Percentiles rank a stretch among this genome's conserved stretches.
Conservation (phyloP, 23 red algal genomes). For the Gracilaria caudata region DNA sequence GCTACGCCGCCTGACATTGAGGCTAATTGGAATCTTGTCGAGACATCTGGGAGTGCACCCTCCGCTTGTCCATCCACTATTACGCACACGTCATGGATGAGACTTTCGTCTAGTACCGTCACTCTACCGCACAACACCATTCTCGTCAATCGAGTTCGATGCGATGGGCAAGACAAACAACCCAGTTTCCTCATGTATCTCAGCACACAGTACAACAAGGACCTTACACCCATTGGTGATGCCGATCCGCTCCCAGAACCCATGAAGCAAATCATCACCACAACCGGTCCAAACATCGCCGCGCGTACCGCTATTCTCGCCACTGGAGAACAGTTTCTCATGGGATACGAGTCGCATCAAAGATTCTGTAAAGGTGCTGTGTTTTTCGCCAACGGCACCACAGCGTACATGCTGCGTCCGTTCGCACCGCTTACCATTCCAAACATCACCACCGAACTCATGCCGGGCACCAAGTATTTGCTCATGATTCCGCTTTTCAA, state of each 20-base stretch:
- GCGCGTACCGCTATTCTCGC: not conserved
- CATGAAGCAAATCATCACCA: not conserved
- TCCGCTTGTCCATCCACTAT: not conserved
- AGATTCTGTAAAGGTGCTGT: not conserved
- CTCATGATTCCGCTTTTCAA: slow-evolving; percentile 20
- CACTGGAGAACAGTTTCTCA: slow-evolving; percentile 19
- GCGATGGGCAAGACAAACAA: not conserved
- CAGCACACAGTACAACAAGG: not conserved
- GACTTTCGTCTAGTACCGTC: not conserved
- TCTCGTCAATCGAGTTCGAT: not conserved
- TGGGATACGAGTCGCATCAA: slow-evolving; percentile 3
- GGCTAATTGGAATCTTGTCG: slow-evolving; percentile 23
- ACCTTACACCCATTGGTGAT: not conserved
- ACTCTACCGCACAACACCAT: slow-evolving; percentile 14
- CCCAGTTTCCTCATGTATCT: not conserved
- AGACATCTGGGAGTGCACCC: not conserved
- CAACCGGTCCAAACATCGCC: not conserved
- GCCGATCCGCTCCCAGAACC: not conserved
- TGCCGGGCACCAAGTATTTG: slow-evolving; percentile 19
- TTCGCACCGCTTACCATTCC: slow-evolving; percentile 7
- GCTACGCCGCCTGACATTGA: slow-evolving; percentile 11
- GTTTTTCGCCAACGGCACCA: slow-evolving; percentile 2
- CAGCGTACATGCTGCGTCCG: slow-evolving; percentile 5
- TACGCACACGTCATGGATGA: slow-evolving; percentile 30
- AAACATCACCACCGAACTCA: not conserved